Evolutionary conservation across 768 basidiomycete genomes (phyloP).

Genomic region (Tulasnella sp.): DNA sequence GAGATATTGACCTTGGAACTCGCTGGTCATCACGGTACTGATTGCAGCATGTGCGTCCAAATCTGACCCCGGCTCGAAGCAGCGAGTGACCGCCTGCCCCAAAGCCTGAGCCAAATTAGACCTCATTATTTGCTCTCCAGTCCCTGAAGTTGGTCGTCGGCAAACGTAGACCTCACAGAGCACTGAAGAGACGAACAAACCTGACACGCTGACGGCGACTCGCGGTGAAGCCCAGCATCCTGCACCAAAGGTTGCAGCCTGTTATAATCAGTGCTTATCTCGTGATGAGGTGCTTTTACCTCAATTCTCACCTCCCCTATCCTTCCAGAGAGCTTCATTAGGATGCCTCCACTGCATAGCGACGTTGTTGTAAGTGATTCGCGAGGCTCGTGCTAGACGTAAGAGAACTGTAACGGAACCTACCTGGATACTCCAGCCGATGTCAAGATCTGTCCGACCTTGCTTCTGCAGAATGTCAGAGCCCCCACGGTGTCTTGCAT

Average conservation of each 20-base stretch:
- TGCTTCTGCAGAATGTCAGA: background rate
- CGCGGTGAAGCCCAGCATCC: background rate
- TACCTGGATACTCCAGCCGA: background rate
- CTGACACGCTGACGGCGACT: background rate
- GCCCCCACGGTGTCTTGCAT: background rate
- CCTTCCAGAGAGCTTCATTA: background rate
- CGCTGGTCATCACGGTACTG: too few species aligned
- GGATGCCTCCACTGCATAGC: background rate
- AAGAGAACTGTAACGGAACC: background rate
- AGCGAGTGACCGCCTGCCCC: background rate
- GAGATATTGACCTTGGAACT: too few species aligned
- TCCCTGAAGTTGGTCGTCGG: background rate
- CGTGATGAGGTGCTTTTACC: too few species aligned
- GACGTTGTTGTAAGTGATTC: background rate
- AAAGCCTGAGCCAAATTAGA: background rate
- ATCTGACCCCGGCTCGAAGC: background rate
- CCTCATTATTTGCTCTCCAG: background rate
- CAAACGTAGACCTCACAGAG: background rate
- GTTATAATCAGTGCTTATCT: background rate
- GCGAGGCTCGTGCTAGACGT: background rate
- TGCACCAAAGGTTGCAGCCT: background rate
- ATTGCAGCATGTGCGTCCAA: too few species aligned
- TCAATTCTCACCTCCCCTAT: background rate
- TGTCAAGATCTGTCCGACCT: background rate
- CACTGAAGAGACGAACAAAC: background rate